These are phyloP conservation scores for Dactylonectria macrodidyma DNA, from an alignment of 2,329 filamentous ascomycete species.

Conservation along the genomic window DNA sequence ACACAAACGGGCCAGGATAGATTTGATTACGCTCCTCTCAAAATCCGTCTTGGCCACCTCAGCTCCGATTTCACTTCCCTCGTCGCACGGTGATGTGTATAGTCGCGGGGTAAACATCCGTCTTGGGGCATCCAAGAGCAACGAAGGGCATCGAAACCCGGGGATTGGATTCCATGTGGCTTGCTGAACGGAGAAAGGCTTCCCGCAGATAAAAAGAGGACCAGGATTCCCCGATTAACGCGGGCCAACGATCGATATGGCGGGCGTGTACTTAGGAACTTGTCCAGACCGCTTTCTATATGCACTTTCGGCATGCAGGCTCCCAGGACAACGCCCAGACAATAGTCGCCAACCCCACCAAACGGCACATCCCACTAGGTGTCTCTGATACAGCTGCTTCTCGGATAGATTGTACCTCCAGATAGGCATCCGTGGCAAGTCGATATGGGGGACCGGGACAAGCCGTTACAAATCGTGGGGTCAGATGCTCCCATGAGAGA, in stretches of 20 bases:
- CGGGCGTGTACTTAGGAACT: conserved; percentile 42
- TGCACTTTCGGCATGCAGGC: background rate
- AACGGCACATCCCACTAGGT: background rate
- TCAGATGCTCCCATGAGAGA: conserved; percentile 29
- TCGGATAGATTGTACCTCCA: background rate
- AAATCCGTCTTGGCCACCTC: background rate
- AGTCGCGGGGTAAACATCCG: conserved; percentile 17
- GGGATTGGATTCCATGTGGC: conserved; percentile 15
- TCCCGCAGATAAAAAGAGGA: conserved; percentile 22
- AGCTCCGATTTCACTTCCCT: background rate
- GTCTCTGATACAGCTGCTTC: background rate
- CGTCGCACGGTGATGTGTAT: conserved; percentile 17
- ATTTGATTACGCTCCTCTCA: too few relatives aligned
- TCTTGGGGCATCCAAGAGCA: background rate
- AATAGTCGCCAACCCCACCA: background rate
- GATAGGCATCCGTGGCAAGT: conserved; percentile 14
- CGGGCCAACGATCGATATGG: conserved; percentile 27
- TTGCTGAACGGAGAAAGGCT: conserved; percentile 9
- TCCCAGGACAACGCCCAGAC: background rate
- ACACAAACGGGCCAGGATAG: background rate
- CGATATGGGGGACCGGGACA: conserved; percentile 26
- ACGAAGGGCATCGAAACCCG: conserved; percentile 9
- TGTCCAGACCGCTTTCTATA: conserved; percentile 18
- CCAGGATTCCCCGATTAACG: conserved; percentile 13
- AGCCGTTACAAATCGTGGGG: conserved; percentile 29